These are phyloP conservation scores for Xylaria sp. DNA, from an alignment of 495 filamentous ascomycete genomes.

Conservation along the genomic window DNA sequence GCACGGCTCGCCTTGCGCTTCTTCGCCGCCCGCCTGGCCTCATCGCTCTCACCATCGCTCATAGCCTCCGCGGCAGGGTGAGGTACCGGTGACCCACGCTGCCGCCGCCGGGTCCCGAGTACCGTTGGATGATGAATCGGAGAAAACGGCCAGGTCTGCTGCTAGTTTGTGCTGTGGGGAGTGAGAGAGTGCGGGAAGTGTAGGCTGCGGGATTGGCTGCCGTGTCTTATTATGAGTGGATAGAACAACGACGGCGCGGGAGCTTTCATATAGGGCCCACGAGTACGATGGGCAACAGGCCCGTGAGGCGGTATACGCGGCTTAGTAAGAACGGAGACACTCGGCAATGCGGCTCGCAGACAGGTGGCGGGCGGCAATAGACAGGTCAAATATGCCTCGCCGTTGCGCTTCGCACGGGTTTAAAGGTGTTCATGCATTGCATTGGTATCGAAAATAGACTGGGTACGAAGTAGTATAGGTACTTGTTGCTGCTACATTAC, in stretches of 20 bases:
- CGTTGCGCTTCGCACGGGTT: not conserved
- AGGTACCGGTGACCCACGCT: constrained; percentile 25
- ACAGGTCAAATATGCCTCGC: not conserved
- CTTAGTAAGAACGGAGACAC: constrained; percentile 1
- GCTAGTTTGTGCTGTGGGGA: not conserved
- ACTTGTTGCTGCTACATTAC: not conserved
- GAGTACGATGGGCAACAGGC: not conserved
- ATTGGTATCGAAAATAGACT: constrained; percentile 4
- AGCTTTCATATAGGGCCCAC: not conserved
- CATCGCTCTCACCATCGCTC: constrained; percentile 45
- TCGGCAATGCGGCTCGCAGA: constrained; percentile 8
- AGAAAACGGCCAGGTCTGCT: not conserved
- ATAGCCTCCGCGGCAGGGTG: constrained; percentile 40
- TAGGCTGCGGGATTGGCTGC: not conserved
- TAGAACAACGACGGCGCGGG: not conserved
- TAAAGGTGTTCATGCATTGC: not conserved
- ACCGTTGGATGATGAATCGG: not conserved
- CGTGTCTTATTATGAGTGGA: constrained; percentile 19
- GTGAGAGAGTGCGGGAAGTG: not conserved
- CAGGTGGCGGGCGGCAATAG: not conserved
- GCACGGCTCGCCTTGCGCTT: constrained; percentile 45
- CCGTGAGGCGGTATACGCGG: not conserved
- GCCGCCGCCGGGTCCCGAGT: constrained; percentile 21
- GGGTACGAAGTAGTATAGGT: not conserved
- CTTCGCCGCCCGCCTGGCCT: constrained; percentile 40